Conservation (phyloP, 306 rosid species). For the Adenanthera pavonina region DNA sequence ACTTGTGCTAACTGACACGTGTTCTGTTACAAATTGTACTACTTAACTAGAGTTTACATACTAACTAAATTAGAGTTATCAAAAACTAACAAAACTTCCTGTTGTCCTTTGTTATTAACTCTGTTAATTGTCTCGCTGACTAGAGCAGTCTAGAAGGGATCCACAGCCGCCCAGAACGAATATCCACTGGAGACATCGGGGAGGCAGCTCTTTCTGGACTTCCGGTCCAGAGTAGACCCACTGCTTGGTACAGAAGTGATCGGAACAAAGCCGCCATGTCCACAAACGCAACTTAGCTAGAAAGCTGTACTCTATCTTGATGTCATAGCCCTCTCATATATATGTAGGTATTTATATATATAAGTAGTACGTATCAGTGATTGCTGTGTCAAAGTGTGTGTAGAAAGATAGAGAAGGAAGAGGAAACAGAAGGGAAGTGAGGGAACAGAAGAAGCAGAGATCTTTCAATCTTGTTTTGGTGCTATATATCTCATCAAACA, state of each 20-base stretch:
- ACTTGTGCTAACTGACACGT: too few species aligned
- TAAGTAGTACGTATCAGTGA: background rate
- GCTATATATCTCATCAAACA: too few species aligned
- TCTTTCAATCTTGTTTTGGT: too few species aligned
- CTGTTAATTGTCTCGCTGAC: background rate
- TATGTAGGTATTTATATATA: background rate
- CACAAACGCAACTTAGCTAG: background rate
- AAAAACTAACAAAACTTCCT: too few species aligned
- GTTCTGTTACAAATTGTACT: too few species aligned
- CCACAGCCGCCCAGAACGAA: background rate
- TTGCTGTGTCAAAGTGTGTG: background rate
- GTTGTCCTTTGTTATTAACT: too few species aligned
- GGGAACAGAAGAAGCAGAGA: too few species aligned
- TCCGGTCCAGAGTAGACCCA: slow-evolving; percentile 74
- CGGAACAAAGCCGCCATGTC: slow-evolving; percentile 65
- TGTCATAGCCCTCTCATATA: background rate
- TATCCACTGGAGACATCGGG: slow-evolving; percentile 33
- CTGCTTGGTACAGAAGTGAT: slow-evolving; percentile 82
- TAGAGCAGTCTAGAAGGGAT: background rate
- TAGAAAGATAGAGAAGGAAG: background rate
- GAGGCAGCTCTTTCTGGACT: slow-evolving; percentile 61
- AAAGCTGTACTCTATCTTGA: background rate
- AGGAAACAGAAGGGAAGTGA: background rate
- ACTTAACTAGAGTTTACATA: too few species aligned
- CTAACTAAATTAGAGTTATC: too few species aligned